Percentiles rank a stretch among this genome's conserved stretches.
Evolutionary conservation across 106 monocot genomes (phyloP).

Genomic region (Dioscorea zingiberensis): DNA sequence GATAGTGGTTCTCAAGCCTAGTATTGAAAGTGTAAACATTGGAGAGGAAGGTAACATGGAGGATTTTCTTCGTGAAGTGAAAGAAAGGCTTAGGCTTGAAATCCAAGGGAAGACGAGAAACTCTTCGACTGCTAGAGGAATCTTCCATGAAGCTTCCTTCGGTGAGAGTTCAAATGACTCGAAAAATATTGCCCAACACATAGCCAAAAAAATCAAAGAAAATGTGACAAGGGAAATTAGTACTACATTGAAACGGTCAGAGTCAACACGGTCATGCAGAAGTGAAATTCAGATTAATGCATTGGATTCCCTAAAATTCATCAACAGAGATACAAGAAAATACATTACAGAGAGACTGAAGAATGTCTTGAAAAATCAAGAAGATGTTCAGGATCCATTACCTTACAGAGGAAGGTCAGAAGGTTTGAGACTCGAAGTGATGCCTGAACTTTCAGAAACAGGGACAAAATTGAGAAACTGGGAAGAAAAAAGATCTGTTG

Average conservation of each 20-base stretch:
- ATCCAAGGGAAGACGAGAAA: constrained; percentile 45
- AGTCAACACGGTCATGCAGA: constrained; percentile 45
- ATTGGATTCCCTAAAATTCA: constrained; percentile 27
- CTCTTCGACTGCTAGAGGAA: constrained; percentile 1
- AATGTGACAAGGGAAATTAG: constrained; percentile 41
- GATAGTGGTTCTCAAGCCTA: constrained; percentile 77
- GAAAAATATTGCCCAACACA: constrained; percentile 44
- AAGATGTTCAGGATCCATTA: constrained; percentile 12
- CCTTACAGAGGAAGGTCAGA: constrained; percentile 15
- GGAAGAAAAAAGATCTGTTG: constrained; percentile 27
- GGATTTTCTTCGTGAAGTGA: constrained; percentile 81
- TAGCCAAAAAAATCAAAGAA: constrained; percentile 60
- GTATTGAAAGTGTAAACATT: constrained; percentile 27
- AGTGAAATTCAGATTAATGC: constrained; percentile 17
- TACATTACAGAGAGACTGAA: constrained; percentile 42
- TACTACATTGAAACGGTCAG: constrained; percentile 34
- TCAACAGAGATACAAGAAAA: constrained; percentile 38
- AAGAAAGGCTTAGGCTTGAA: constrained; percentile 66
- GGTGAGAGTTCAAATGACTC: constrained; percentile 20
- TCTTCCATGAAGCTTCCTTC: neutral
- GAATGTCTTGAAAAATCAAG: constrained; percentile 45
- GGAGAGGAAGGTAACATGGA: constrained; percentile 44
- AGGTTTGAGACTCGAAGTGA: constrained; percentile 23
- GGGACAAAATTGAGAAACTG: constrained; percentile 17
- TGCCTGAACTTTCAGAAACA: constrained; percentile 22